These are phyloP conservation scores for Quercus glauca DNA, from an alignment of 306 rosid genomes.

Conservation along the genomic window DNA sequence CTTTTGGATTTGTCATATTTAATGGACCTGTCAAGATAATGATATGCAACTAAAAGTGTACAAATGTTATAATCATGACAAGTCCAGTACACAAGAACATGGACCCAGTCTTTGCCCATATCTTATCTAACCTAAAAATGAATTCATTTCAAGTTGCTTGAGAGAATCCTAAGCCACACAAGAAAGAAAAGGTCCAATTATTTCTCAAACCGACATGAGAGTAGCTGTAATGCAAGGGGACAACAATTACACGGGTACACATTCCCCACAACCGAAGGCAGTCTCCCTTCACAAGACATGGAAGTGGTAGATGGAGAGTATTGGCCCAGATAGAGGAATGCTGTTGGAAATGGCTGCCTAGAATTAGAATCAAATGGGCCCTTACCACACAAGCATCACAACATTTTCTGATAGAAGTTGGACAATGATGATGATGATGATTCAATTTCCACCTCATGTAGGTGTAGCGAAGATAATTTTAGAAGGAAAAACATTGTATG, in stretches of 20 bases:
- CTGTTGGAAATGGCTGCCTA: slow-evolving; percentile 5
- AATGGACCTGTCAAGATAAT: no score
- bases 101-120: no score
- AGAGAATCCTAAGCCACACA: no score
- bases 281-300: slow-evolving; percentile 14
- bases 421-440: no score
- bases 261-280: slow-evolving; percentile 8
- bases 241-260: background rate
- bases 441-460: slow-evolving; percentile 14
- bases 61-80: no score
- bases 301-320: background rate
- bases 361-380: background rate
- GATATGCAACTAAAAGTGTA: no score
- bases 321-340: slow-evolving; percentile 18
- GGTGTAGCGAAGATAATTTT: slow-evolving; percentile 14
- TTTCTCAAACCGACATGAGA: background rate
- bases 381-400: slow-evolving; percentile 16
- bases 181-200: background rate
- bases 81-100: no score
- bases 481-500: slow-evolving; percentile 15
- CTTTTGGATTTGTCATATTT: no score
- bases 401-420: no score
- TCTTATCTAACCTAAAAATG: no score
- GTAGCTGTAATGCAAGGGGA: background rate
- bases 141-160: no score